Conservation (phyloP, 139 green algal species). For the Chlorella vulgaris region DNA sequence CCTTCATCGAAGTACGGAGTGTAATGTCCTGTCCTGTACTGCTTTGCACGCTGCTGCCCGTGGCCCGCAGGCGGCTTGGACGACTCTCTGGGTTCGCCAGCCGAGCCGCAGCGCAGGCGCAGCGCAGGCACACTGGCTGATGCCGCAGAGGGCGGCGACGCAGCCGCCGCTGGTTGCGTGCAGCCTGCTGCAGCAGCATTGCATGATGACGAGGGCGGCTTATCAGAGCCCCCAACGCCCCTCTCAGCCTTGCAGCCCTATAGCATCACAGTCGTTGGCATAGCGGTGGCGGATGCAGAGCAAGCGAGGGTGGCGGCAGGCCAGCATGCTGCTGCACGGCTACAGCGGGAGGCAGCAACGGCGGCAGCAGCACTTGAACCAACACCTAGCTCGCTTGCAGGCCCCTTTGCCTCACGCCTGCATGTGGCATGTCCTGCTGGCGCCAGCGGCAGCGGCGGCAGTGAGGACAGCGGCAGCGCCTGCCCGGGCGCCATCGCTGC, state of each 20-base stretch:
- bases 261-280: not conserved
- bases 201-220: no score
- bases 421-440: not conserved
- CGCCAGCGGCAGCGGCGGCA: not conserved
- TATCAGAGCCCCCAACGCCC: not conserved
- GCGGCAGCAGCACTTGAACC: not conserved
- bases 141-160: no score
- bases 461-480: not conserved
- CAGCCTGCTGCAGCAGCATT: no score
- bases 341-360: not conserved
- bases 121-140: no score
- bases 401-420: not conserved
- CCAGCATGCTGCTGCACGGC: no score
- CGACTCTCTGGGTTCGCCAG: not conserved
- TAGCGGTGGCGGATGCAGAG: not conserved
- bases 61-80: slow-evolving; percentile 9
- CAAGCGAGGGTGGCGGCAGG: not conserved
- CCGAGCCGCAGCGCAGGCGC: not conserved
- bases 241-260: slow-evolving; percentile 21
- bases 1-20: not conserved
- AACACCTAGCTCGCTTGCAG: not conserved
- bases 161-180: no score
- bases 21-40: no score
- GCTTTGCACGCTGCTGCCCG: not conserved
- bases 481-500: not conserved